phyloP scores from a whole-genome alignment of 257 asterid species.

The Ballota nigra region DNA sequence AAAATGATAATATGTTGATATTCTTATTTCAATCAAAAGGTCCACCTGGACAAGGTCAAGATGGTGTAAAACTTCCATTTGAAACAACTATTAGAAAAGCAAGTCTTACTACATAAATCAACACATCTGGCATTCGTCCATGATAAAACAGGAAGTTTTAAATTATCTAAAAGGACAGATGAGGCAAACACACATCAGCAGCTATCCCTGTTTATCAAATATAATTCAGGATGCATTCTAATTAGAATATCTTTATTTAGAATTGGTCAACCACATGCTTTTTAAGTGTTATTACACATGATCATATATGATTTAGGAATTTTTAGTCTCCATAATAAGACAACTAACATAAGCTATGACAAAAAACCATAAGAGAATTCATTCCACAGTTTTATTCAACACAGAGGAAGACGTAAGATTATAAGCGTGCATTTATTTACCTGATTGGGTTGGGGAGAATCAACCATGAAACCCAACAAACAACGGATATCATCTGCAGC shows the following conservation, averaged over 20 bases:
- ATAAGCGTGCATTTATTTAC: slow-evolving; percentile 42
- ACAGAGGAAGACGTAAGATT: neutral
- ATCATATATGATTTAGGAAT: neutral
- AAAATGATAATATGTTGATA: neutral
- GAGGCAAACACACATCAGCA: slow-evolving; percentile 15
- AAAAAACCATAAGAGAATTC: slow-evolving; percentile 4
- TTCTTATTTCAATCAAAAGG: neutral
- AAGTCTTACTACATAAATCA: slow-evolving; percentile 2
- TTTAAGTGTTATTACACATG: slow-evolving; percentile 8
- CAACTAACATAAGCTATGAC: neutral
- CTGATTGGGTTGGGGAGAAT: slow-evolving; percentile 98
- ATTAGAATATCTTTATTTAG: neutral
- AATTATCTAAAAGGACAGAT: neutral
- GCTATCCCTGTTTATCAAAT: neutral
- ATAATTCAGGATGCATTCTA: neutral
- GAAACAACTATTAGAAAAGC: neutral
- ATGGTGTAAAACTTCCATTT: neutral
- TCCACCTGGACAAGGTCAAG: neutral
- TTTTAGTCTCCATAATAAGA: slow-evolving; percentile 6
- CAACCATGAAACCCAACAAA: slow-evolving; percentile 95
- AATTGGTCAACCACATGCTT: neutral
- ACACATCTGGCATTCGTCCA: neutral
- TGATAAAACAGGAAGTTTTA: neutral
- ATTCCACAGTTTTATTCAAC: slow-evolving; percentile 11
- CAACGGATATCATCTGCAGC: slow-evolving; percentile 84